Evolutionary conservation across 1,284 basidiomycete genomes (phyloP), one percentile per base, ranked within the genome.

Genomic region (Cerrena zonata): DNA sequence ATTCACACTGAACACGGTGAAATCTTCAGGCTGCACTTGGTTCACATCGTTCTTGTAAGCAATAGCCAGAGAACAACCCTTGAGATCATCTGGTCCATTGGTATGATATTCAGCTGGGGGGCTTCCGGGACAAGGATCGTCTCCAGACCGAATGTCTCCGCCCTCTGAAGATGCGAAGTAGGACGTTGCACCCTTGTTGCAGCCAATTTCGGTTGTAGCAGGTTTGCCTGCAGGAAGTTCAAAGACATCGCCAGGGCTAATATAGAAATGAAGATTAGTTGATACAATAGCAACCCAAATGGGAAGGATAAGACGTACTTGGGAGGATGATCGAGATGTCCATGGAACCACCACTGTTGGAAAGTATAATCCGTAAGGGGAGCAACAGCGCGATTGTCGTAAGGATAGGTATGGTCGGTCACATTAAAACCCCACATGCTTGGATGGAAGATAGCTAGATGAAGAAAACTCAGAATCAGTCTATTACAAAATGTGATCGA

Each of bases 1-100:
- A 62, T 88, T 89, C 26, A 86, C 77, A 54, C 79, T 84, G 67
- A 89, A 89, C 21, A 89, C 71, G 0, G 79, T 75, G 57, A 90
- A 83, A 67, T 89, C 84, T 49, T 76, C 76, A 1, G 84, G 86
- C 59, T 78, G 63, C 18, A 89, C 75, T 2, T 74, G 60, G 2
- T 61, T 66, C 2, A 73, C 76, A 58, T 89, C 73, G 55, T 62
- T 74, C 64, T 86, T 80, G 71, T 91, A 89, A 12, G 84, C 77
- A 57, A 91, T 89, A 2, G 78, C 84, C 36, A 90, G 69, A 5
- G 76, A 79, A 61, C 86, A 86, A 5, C 87, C 86, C 48, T 75
- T 78, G 30, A 84, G 66, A 59, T 84, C 82, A 55, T 73, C 66
- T 1, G 74, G 45, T 0, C 77, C 78, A 0, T 68, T 74, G 2